Conservation (phyloP, 2,329 filamentous ascomycete genomes). For the Penicillium sp. region DNA sequence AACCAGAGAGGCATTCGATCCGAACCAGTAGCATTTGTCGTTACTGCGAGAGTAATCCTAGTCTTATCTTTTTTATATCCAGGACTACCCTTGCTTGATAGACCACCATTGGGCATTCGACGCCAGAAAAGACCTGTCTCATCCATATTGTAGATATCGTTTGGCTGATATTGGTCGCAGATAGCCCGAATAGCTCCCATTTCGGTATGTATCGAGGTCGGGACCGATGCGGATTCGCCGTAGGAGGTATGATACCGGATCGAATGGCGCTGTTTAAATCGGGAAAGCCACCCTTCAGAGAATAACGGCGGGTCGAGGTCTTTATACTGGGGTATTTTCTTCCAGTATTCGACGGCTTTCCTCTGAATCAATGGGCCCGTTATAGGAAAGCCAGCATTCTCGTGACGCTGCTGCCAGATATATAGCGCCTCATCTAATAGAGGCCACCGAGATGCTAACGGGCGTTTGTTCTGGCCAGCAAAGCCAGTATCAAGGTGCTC, state of each 20-base stretch:
- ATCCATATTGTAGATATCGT: neutral
- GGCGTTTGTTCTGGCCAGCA: neutral
- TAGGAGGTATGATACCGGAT: conserved; percentile 3
- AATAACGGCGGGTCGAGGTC: neutral
- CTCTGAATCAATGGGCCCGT: neutral
- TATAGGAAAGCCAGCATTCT: conserved; percentile 2
- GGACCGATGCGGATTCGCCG: conserved; percentile 1
- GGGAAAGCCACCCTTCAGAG: conserved; percentile 4
- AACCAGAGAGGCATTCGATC: no score
- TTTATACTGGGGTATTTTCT: neutral
- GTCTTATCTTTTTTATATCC: no score
- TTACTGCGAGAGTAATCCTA: no score
- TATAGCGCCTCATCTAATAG: neutral
- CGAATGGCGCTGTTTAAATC: conserved; percentile 3
- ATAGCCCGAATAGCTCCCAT: no score
- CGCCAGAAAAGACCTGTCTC: no score
- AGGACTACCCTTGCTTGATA: no score
- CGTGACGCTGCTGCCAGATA: neutral
- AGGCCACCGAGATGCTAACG: neutral
- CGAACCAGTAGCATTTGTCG: no score
- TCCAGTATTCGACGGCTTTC: neutral
- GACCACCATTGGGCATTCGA: no score
- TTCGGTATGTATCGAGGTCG: no score
- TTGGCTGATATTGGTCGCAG: no score
- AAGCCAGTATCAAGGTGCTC: conserved; percentile 3